Evolutionary conservation across 2,329 filamentous ascomycete genomes (phyloP), one percentile per base, ranked within the genome.

Genomic region (Ophiocordyceps sinensis): DNA sequence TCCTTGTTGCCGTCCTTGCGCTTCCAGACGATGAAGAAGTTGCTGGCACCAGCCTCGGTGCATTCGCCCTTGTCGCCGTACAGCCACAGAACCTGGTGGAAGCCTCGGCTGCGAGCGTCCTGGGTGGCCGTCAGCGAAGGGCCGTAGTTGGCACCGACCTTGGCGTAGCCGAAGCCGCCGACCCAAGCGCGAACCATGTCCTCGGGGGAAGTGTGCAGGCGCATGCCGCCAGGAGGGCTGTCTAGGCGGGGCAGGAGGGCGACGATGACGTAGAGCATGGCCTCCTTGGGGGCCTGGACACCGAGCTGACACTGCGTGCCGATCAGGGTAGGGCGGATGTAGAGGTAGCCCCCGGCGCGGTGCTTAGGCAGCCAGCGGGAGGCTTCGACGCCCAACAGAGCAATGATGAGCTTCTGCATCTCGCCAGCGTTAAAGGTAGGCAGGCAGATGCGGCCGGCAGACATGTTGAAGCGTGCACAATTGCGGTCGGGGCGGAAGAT

Each of bases 141-240:
- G 0, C 88, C 88, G 60, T 94, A 95, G 68, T 94, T 95, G 46
- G 88, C 88, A 41, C 88, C 88, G 29, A 95, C 76, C 65, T 95
- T 95, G 45, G 87, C 86, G 56, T 82, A 88, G 1, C 88, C 88
- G 59, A 93, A 94, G 10, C 89, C 88, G 45, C 88, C 88, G 17
- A 85, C 86, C 88, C 88, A 95, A 11, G 88, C 87, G 49, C 88
- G 81, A 43, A 94, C 79, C 68, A 81, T 85, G 59, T 94, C 85
- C 49, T 87, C 78, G 42, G 77, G 74, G 36, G 76, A 84, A 0
- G 87, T 89, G 55, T 89, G 75, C 37, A 94, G 74, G 52, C 75
- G 80, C 69, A 93, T 71, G 48, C 77, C 77, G 29, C 70, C 71
- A 0, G 57, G 49, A 5, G 67, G 65, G 13, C 61, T 48, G 50